These are phyloP conservation scores for Corynascus novoguineensis DNA, from an alignment of 495 filamentous ascomycete species.

Conservation along the genomic window DNA sequence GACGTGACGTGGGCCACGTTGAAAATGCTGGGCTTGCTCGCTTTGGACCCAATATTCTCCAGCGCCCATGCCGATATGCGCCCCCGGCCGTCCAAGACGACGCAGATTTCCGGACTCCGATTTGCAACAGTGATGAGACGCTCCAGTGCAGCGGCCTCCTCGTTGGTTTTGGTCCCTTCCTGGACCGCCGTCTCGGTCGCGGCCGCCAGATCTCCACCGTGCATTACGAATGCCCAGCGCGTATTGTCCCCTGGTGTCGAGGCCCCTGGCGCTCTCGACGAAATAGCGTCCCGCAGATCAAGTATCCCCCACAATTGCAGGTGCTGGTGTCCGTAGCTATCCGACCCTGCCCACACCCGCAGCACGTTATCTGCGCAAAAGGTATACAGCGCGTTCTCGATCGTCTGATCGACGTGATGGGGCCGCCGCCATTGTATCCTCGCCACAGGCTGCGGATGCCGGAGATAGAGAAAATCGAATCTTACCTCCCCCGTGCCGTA, in stretches of 20 bases:
- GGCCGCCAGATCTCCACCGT: slow-evolving; percentile 70
- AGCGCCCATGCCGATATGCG: slow-evolving; percentile 93
- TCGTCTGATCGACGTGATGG: slow-evolving; percentile 66
- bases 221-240: slow-evolving; percentile 77
- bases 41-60: slow-evolving; percentile 78
- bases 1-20: slow-evolving; percentile 75
- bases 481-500: slow-evolving; percentile 77
- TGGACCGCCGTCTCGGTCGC: slow-evolving; percentile 74
- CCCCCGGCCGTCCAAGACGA: slow-evolving; percentile 77
- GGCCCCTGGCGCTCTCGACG: slow-evolving; percentile 45
- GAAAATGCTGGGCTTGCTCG: slow-evolving; percentile 64
- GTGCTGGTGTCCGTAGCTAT: slow-evolving; percentile 63
- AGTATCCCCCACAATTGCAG: slow-evolving; percentile 78
- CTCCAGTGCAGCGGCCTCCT: slow-evolving; percentile 66
- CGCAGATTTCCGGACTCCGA: slow-evolving; percentile 76
- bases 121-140: slow-evolving; percentile 85
- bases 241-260: slow-evolving; percentile 29
- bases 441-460: slow-evolving; percentile 75
- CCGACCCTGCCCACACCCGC: slow-evolving; percentile 75
- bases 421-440: slow-evolving; percentile 80
- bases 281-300: slow-evolving; percentile 70
- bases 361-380: slow-evolving; percentile 79
- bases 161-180: slow-evolving; percentile 43
- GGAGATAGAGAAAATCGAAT: slow-evolving; percentile 86
- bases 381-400: slow-evolving; percentile 90